A percentile compares a stretch with the other conserved stretches of the same genome.
Conservation (phyloP, 768 basidiomycete species). For the Coprinellus micaceus region DNA sequence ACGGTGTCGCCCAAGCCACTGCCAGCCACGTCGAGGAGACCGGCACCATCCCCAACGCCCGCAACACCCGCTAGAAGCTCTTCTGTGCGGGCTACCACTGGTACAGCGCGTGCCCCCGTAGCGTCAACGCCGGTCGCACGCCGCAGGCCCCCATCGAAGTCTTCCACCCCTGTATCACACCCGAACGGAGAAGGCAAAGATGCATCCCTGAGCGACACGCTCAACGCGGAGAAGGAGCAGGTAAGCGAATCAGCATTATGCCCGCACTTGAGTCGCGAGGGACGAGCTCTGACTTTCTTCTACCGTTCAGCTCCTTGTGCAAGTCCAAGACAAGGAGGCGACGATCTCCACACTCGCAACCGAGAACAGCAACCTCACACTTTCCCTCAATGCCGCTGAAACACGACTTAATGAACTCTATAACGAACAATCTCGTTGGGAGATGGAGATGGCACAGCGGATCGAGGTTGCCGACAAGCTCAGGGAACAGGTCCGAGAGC, state of each 20-base stretch:
- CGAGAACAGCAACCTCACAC: slow-evolving; percentile 64
- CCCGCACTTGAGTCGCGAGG: too few species aligned
- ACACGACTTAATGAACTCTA: slow-evolving; percentile 75
- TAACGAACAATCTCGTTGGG: slow-evolving; percentile 75
- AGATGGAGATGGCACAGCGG: slow-evolving; percentile 76
- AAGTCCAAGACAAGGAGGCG: slow-evolving; percentile 77
- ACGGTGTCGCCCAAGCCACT: slow-evolving; percentile 42
- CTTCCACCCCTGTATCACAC: slow-evolving; percentile 32
- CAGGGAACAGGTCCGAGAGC: slow-evolving; percentile 71
- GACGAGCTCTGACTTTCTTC: slow-evolving; percentile 9
- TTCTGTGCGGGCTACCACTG: slow-evolving; percentile 52
- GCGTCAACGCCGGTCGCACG: slow-evolving; percentile 46
- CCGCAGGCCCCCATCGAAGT: slow-evolving; percentile 51
- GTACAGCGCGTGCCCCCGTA: slow-evolving; percentile 58
- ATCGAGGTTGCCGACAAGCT: slow-evolving; percentile 84
- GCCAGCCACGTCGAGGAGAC: slow-evolving; percentile 38
- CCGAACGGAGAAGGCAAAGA: slow-evolving; percentile 50
- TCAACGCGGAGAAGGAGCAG: slow-evolving; percentile 80
- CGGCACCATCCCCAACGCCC: slow-evolving; percentile 41
- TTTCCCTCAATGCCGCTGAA: slow-evolving; percentile 66
- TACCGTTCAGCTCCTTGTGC: slow-evolving; percentile 62
- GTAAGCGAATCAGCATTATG: slow-evolving; percentile 32
- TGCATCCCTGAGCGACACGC: slow-evolving; percentile 47
- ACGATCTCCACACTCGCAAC: slow-evolving; percentile 53
- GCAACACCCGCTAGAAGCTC: slow-evolving; percentile 43